A percentile compares a stretch with the other conserved stretches of the same genome.
phyloP scores from a whole-genome alignment of 73 alveolate genomes.

The Symbiodinium pilosum region DNA sequence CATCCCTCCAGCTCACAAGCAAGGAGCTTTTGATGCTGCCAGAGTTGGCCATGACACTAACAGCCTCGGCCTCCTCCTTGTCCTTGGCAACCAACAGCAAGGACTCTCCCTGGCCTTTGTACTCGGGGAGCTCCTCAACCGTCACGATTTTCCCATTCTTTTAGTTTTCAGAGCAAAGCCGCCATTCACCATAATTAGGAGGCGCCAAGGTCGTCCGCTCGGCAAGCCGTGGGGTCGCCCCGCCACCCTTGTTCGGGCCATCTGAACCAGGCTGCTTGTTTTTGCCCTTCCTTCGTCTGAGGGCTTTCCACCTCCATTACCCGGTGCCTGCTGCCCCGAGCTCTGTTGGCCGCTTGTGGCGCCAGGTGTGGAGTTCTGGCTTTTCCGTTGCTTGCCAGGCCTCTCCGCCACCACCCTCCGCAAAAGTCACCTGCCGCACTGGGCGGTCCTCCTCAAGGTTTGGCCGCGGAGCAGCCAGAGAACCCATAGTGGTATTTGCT shows the following conservation, averaged over 20 bases:
- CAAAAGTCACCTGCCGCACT: too few relatives aligned
- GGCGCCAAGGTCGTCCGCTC: neutral
- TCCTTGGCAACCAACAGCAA: neutral
- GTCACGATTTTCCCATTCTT: neutral
- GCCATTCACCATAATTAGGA: neutral
- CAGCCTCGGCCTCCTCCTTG: neutral
- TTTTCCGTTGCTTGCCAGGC: too few relatives aligned
- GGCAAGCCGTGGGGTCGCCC: neutral
- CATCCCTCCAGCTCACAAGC: neutral
- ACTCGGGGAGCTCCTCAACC: neutral
- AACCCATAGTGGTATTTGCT: neutral
- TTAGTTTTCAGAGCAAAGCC: neutral
- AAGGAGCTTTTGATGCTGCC: neutral
- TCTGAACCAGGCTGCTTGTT: neutral
- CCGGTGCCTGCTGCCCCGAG: too few relatives aligned
- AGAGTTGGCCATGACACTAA: neutral
- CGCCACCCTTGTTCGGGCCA: neutral
- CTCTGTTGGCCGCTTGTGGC: too few relatives aligned
- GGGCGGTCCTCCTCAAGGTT: too few relatives aligned
- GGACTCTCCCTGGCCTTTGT: neutral
- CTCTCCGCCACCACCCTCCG: too few relatives aligned
- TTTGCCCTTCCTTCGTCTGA: neutral
- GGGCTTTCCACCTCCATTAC: neutral
- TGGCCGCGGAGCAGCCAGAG: neutral
- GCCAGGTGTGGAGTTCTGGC: too few relatives aligned